A percentile compares a stretch with the other conserved stretches of the same genome.
Conservation (phyloP, 805 yeast genomes). For the Cyberlindnera mycetangii region DNA sequence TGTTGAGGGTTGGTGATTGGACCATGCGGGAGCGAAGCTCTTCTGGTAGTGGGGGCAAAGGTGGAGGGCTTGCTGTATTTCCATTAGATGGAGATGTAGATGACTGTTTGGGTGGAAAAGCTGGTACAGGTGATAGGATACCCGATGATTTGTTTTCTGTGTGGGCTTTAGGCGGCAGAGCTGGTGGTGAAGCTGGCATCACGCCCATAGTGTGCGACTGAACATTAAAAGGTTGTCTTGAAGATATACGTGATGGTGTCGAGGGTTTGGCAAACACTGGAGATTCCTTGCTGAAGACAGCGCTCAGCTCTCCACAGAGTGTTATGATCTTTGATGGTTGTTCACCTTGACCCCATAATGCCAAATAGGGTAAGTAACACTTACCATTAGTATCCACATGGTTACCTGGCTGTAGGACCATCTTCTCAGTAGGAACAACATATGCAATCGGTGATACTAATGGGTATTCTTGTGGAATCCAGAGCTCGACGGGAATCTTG, state of each 20-base stretch:
- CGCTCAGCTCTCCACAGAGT: slow-evolving; percentile 30
- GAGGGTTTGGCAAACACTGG: slow-evolving; percentile 42
- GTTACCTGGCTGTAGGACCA: slow-evolving; percentile 55
- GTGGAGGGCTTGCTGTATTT: slow-evolving; percentile 28
- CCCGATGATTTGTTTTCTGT: neutral
- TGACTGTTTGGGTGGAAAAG: slow-evolving; percentile 11
- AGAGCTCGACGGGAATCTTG: slow-evolving; percentile 61
- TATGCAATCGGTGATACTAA: slow-evolving; percentile 61
- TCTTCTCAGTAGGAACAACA: slow-evolving; percentile 50
- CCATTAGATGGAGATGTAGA: neutral
- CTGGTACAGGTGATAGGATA: slow-evolving; percentile 6
- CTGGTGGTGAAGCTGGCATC: slow-evolving; percentile 22
- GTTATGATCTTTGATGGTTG: slow-evolving; percentile 45
- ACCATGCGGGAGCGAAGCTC: slow-evolving; percentile 21
- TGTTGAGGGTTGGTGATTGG: slow-evolving; percentile 18
- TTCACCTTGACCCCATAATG: slow-evolving; percentile 46
- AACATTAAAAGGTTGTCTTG: slow-evolving; percentile 10
- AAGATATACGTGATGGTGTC: slow-evolving; percentile 2
- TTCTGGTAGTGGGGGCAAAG: slow-evolving; percentile 39
- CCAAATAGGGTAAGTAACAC: slow-evolving; percentile 64
- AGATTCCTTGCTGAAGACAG: slow-evolving; percentile 38
- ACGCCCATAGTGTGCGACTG: slow-evolving; percentile 1
- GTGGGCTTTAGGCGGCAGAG: slow-evolving; percentile 34
- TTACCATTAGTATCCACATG: slow-evolving; percentile 69
- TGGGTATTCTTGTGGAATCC: slow-evolving; percentile 79